These are phyloP conservation scores for Tranzscheliella williamsii DNA, from an alignment of 1,284 basidiomycete species.

Conservation along the genomic window DNA sequence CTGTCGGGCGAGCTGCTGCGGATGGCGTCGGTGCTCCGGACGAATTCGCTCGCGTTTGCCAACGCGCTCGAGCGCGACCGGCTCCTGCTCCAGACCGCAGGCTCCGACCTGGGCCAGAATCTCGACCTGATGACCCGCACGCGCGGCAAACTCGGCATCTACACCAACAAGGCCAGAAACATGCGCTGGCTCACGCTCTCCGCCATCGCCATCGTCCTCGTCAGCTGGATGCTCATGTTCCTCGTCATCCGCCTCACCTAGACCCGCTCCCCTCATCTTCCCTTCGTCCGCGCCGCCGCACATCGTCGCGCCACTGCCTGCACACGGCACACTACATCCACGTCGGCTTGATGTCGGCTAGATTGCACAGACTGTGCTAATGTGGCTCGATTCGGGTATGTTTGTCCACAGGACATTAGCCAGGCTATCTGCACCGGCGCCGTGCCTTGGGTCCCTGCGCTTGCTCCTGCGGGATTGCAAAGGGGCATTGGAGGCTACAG, in stretches of 20 bases:
- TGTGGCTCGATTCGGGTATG: too few species aligned
- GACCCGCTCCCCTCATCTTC: too few species aligned
- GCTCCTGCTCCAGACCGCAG: conserved; percentile 51
- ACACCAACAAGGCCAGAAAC: conserved; percentile 50
- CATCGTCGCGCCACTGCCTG: too few species aligned
- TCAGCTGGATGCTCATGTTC: conserved; percentile 58
- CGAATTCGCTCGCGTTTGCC: conserved; percentile 53
- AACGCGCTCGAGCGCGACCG: conserved; percentile 58
- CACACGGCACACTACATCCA: too few species aligned
- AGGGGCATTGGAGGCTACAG: neutral
- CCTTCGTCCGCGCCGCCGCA: too few species aligned
- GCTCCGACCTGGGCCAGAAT: conserved; percentile 41
- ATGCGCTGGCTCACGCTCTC: conserved; percentile 60
- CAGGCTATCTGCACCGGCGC: too few species aligned
- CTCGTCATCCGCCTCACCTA: conserved; percentile 56
- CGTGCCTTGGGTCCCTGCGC: too few species aligned
- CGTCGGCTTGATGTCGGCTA: too few species aligned
- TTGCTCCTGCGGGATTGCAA: too few species aligned
- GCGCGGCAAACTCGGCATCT: conserved; percentile 53
- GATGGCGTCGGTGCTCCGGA: conserved; percentile 54
- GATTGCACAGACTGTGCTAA: too few species aligned
- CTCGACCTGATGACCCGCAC: conserved; percentile 59
- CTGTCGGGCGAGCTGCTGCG: conserved; percentile 57
- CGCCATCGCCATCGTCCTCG: conserved; percentile 45
- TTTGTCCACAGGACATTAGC: too few species aligned